Evolutionary conservation across 2,329 filamentous ascomycete species (phyloP).

Genomic region (Pseudogymnoascus sp.): DNA sequence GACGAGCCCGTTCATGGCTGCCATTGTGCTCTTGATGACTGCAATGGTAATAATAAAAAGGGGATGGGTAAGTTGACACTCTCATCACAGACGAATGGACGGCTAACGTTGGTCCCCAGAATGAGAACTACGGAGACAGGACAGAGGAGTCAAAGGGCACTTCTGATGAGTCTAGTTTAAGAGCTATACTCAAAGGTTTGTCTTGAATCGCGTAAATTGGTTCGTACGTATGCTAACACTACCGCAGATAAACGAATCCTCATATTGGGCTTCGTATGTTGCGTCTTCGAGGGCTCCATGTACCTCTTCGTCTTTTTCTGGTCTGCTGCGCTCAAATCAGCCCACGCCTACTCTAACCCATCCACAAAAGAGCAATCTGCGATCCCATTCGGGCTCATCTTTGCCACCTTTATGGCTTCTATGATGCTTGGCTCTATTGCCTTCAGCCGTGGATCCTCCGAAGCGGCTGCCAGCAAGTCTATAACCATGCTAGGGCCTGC

Average conservation of each 20-base stretch:
- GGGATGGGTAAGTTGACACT: constrained; percentile 41
- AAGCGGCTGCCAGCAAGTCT: constrained; percentile 10
- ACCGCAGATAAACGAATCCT: constrained; percentile 42
- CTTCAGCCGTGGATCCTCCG: constrained; percentile 34
- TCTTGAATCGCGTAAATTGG: constrained; percentile 15
- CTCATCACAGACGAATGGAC: not conserved
- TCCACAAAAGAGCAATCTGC: constrained; percentile 17
- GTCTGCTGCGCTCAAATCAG: constrained; percentile 46
- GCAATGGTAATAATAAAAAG: constrained; percentile 41
- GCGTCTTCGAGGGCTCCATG: constrained; percentile 55
- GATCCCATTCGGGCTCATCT: constrained; percentile 44
- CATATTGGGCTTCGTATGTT: constrained; percentile 45
- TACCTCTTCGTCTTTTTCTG: constrained; percentile 60
- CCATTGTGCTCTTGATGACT: constrained; percentile 34
- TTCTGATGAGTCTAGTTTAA: constrained; percentile 19
- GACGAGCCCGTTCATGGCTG: constrained; percentile 47
- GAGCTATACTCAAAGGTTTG: constrained; percentile 17
- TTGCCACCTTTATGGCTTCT: constrained; percentile 52
- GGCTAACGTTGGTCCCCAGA: constrained; percentile 26
- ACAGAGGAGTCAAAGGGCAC: constrained; percentile 18
- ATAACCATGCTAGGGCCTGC: constrained; percentile 25
- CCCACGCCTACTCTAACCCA: constrained; percentile 36
- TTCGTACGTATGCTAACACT: constrained; percentile 13
- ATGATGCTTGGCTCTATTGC: constrained; percentile 53
- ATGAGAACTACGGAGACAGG: constrained; percentile 43